Evolutionary conservation across 2,329 filamentous ascomycete genomes (phyloP).

Genomic region (Emergomyces africanus): DNA sequence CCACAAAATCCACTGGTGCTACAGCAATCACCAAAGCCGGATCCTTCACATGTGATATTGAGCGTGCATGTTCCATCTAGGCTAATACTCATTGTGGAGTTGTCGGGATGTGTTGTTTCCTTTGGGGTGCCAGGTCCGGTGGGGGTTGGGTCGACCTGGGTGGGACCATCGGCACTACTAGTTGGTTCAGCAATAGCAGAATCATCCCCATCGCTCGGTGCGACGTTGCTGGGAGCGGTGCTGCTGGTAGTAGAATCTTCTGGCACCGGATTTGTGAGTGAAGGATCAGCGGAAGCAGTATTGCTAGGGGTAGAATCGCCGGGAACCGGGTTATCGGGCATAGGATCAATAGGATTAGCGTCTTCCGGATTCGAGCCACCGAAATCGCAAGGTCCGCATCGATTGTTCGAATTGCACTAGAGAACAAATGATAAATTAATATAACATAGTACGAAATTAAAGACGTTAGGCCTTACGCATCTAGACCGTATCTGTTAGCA

Average conservation of each 20-base stretch:
- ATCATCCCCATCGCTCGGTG: background rate
- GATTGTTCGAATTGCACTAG: background rate
- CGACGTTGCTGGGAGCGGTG: background rate
- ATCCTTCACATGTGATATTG: conserved; percentile 7
- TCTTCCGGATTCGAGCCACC: background rate
- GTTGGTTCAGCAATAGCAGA: background rate
- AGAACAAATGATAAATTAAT: background rate
- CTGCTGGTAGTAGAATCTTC: background rate
- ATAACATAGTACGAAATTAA: background rate
- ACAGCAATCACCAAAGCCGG: conserved; percentile 10
- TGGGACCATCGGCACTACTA: background rate
- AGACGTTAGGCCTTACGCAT: conserved; percentile 1
- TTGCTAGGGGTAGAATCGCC: background rate
- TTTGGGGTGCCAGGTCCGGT: background rate
- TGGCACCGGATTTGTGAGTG: background rate
- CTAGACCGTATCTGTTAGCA: background rate
- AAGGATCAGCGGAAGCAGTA: background rate
- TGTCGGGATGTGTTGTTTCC: background rate
- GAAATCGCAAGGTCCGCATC: background rate
- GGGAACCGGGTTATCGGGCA: background rate
- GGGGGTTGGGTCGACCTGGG: background rate
- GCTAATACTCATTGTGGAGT: conserved; percentile 3
- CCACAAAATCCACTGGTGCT: conserved; percentile 11
- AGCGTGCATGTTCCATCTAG: conserved; percentile 8
- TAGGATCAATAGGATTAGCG: background rate